Evolutionary conservation across 2,329 filamentous ascomycete species (phyloP).

Genomic region (Dendryphion nanum): DNA sequence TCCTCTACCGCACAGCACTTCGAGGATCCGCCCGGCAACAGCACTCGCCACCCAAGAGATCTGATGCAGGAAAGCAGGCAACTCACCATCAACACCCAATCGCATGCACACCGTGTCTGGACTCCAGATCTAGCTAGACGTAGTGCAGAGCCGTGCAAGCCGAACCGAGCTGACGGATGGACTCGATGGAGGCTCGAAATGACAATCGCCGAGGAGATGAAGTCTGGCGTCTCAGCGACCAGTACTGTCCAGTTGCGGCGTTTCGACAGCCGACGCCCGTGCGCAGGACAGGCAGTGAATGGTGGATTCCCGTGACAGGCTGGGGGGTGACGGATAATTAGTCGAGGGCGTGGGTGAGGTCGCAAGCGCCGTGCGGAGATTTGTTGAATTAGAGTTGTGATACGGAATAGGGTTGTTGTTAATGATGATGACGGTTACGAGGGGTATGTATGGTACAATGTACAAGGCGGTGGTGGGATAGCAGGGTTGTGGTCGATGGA

Average conservation of each 20-base stretch:
- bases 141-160: slow-evolving; percentile 35
- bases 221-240: slow-evolving; percentile 19
- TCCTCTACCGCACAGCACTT: too few species aligned
- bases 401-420: slow-evolving; percentile 16
- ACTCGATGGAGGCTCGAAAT: slow-evolving; percentile 21
- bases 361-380: slow-evolving; percentile 26
- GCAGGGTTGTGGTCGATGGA: slow-evolving; percentile 3
- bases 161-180: slow-evolving; percentile 31
- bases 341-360: slow-evolving; percentile 12
- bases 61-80: neutral
- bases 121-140: too few species aligned
- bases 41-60: too few species aligned
- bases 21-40: too few species aligned
- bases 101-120: too few species aligned
- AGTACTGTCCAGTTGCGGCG: slow-evolving; percentile 33
- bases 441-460: slow-evolving; percentile 16
- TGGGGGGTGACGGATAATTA: slow-evolving; percentile 15
- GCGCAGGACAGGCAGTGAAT: slow-evolving; percentile 31
- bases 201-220: slow-evolving; percentile 25
- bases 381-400: slow-evolving; percentile 30
- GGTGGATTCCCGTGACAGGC: slow-evolving; percentile 29
- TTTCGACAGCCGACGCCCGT: slow-evolving; percentile 23
- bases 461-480: slow-evolving; percentile 1
- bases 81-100: slow-evolving; percentile 32
- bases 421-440: slow-evolving; percentile 12